Conservation (phyloP, 1,284 basidiomycete genomes). For the Heterobasidion irregulare region DNA sequence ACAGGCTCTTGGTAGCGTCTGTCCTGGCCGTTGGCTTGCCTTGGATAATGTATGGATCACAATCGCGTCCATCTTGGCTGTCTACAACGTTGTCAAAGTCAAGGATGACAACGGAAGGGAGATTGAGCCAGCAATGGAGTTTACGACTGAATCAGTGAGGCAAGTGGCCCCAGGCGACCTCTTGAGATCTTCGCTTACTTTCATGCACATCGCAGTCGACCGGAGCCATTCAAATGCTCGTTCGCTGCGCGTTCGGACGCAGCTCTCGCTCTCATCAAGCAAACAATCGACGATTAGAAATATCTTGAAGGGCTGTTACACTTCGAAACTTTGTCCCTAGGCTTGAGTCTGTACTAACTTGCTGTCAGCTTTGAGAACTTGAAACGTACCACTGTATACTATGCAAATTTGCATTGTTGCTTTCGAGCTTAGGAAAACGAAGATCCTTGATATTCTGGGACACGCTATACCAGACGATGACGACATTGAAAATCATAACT, state of each 20-base stretch:
- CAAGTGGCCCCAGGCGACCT: conserved; percentile 10
- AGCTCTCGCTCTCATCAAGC: not conserved
- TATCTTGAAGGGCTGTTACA: too few species aligned
- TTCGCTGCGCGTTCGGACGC: not conserved
- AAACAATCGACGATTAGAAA: not conserved
- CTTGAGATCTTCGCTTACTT: too few species aligned
- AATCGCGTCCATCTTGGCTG: conserved; percentile 34
- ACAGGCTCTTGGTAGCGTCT: conserved; percentile 21
- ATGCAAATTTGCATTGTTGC: too few species aligned
- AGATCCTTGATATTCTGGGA: too few species aligned
- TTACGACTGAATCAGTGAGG: conserved; percentile 36
- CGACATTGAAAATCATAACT: too few species aligned
- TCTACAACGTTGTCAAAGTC: conserved; percentile 32
- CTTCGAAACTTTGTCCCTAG: too few species aligned
- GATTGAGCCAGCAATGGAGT: conserved; percentile 31
- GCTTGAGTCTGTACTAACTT: too few species aligned
- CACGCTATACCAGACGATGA: too few species aligned
- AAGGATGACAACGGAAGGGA: conserved; percentile 30
- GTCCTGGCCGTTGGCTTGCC: conserved; percentile 35
- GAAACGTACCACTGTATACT: too few species aligned
- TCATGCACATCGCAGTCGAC: conserved; percentile 19
- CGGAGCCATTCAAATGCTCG: not conserved
- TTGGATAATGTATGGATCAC: conserved; percentile 40
- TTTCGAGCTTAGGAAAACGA: too few species aligned
- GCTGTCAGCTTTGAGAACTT: too few species aligned